phyloP scores from a whole-genome alignment of 352 stramenopile species.

The Pythium folliculosum region DNA sequence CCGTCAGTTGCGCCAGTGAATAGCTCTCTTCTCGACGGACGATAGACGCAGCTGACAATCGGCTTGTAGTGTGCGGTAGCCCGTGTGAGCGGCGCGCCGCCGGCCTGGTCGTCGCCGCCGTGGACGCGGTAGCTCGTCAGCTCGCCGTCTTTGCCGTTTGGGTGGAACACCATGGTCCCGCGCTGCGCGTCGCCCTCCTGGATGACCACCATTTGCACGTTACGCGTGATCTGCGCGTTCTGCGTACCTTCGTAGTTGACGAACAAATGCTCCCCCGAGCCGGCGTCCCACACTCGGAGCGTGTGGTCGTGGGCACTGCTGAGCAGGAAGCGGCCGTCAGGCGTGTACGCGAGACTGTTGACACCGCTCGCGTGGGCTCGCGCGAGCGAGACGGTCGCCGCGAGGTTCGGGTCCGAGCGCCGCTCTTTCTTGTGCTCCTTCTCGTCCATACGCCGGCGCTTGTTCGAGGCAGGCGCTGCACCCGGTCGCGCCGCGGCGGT shows the following conservation, averaged over 20 bases:
- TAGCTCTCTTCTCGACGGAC: slow-evolving; percentile 49
- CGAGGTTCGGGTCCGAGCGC: slow-evolving; percentile 58
- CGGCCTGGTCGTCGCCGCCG: slow-evolving; percentile 37
- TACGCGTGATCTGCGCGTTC: slow-evolving; percentile 36
- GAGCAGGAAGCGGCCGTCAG: slow-evolving; percentile 63
- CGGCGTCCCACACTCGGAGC: slow-evolving; percentile 66
- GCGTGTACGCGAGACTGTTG: slow-evolving; percentile 64
- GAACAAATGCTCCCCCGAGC: slow-evolving; percentile 65
- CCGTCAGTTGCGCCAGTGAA: slow-evolving; percentile 65
- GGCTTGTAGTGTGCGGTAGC: slow-evolving; percentile 65
- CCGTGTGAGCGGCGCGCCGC: slow-evolving; percentile 18
- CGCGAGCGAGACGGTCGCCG: slow-evolving; percentile 49
- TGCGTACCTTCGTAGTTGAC: slow-evolving; percentile 59
- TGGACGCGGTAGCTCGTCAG: slow-evolving; percentile 57
- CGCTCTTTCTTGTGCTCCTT: slow-evolving; percentile 24
- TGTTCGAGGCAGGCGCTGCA: slow-evolving; percentile 14
- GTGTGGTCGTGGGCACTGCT: slow-evolving; percentile 61
- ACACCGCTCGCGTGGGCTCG: slow-evolving; percentile 54
- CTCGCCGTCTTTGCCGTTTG: slow-evolving; percentile 53
- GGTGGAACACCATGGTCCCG: slow-evolving; percentile 62
- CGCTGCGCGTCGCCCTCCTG: slow-evolving; percentile 55
- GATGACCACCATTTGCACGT: slow-evolving; percentile 58
- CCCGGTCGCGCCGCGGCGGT: slow-evolving; percentile 12
- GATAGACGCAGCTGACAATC: slow-evolving; percentile 62
- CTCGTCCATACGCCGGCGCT: slow-evolving; percentile 11